A percentile compares a stretch with the other conserved stretches of the same genome.
Evolutionary conservation across 768 basidiomycete genomes (phyloP).

Genomic region (Chalciporus pseudorubinellus): DNA sequence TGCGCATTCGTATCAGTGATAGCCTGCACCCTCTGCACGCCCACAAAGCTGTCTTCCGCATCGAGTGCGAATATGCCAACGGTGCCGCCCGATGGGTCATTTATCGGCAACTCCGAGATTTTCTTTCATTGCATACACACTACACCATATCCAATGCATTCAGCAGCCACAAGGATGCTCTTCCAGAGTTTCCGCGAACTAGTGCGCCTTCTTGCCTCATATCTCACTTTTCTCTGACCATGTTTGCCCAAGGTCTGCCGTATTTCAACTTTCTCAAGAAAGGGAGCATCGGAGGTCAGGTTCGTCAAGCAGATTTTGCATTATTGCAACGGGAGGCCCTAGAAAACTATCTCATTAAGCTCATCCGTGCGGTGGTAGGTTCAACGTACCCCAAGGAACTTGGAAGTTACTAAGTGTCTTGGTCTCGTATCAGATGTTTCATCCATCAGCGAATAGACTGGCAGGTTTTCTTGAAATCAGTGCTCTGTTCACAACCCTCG

Average conservation of each 20-base stretch:
- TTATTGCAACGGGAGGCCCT: slow-evolving; percentile 76
- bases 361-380: slow-evolving; percentile 87
- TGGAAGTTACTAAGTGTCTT: slow-evolving; percentile 1
- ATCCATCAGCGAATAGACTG: slow-evolving; percentile 86
- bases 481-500: slow-evolving; percentile 77
- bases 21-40: slow-evolving; percentile 78
- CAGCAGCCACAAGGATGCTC: slow-evolving; percentile 63
- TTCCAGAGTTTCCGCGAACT: slow-evolving; percentile 91
- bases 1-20: slow-evolving; percentile 83
- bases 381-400: neutral
- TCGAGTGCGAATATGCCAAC: slow-evolving; percentile 96
- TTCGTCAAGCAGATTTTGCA: slow-evolving; percentile 73
- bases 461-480: slow-evolving; percentile 91
- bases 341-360: slow-evolving; percentile 82
- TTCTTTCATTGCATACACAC: slow-evolving; percentile 85
- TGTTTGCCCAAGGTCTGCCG: slow-evolving; percentile 58
- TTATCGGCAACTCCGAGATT: slow-evolving; percentile 92
- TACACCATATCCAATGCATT: slow-evolving; percentile 84
- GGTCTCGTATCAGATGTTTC: slow-evolving; percentile 74
- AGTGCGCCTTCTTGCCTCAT: slow-evolving; percentile 39
- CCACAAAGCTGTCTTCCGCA: slow-evolving; percentile 78
- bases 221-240: neutral
- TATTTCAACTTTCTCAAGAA: slow-evolving; percentile 85
- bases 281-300: slow-evolving; percentile 50
- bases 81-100: slow-evolving; percentile 91